Conservation (phyloP, 805 yeast species). For the Wickerhamiella australiensis region DNA sequence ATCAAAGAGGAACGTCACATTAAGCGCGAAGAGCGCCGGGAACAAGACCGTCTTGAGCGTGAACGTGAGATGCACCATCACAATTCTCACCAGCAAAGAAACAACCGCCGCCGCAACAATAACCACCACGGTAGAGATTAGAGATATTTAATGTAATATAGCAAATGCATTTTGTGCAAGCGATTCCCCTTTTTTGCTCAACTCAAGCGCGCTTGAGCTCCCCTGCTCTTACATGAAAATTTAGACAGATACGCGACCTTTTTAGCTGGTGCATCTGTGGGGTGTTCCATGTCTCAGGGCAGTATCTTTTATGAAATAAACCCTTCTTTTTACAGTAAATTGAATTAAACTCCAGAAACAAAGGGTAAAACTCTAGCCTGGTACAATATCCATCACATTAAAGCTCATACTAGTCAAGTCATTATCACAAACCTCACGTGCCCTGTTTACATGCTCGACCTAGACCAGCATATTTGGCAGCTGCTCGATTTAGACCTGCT, state of each 20-base stretch:
- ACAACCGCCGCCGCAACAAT: slow-evolving; percentile 4
- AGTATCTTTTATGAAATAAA: not conserved
- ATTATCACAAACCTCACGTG: not conserved
- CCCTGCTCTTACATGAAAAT: too few species aligned
- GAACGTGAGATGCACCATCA: slow-evolving; percentile 10
- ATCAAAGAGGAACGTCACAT: slow-evolving; percentile 30
- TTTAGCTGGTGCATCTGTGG: not conserved
- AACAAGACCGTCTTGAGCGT: slow-evolving; percentile 9
- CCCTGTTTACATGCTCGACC: slow-evolving; percentile 9
- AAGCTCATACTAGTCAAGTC: not conserved
- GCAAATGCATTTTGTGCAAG: not conserved
- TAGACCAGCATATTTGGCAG: slow-evolving; percentile 38
- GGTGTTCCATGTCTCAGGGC: not conserved
- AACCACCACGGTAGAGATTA: not conserved
- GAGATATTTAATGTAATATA: slow-evolving; percentile 1
- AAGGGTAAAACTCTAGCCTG: too few species aligned
- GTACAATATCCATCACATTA: not conserved
- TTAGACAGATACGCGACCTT: not conserved
- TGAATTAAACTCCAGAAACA: too few species aligned
- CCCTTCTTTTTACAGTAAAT: too few species aligned
- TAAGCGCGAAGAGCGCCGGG: slow-evolving; percentile 28
- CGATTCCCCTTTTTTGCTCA: not conserved
- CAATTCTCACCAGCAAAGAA: slow-evolving; percentile 9
- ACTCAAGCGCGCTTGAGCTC: not conserved
- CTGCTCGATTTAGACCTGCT: slow-evolving; percentile 58